Evolutionary conservation across 257 asterid species (phyloP), one percentile per base, ranked within the genome.

Genomic region (Gentiana dahurica): DNA sequence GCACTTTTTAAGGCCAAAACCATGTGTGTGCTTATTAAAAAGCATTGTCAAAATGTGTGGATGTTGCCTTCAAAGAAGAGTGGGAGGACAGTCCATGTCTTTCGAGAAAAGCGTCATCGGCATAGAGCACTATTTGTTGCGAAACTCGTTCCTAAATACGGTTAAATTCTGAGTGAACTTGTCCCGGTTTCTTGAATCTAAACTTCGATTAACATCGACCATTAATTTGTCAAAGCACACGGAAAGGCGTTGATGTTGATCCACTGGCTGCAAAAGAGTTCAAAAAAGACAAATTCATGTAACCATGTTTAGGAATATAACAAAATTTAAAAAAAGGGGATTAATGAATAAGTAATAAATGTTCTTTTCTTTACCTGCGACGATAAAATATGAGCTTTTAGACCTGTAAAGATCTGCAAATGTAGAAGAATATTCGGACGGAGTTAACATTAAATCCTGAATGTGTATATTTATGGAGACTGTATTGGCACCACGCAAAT

Each of bases 151-250:
- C 78, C 98, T 76, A 69, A 85, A 87, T 49, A 79, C 58, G 48
- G 94, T 81, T 47, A 92, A 70, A 69, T 92, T 92, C 68, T 87
- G 95, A 8, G 98, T 85, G 65, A 92, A 92, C 80, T 92, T 92
- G 73, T 88, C 98, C 64, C 97, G 78, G 74, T 87, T 91, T 79
- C 81, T 91, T 24, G 95, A 76, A 78, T 91, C 94, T 93, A 88
- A 78, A 81, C 93, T 80, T 58, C 87, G 83, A 36, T 66, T 75
- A 34, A 91, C 73, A 73, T 85, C 95, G 48, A 79, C 71, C 97
- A 91, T 91, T 74, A 91, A 61, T 72, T 85, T 88, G 63, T 87
- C 97, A 32, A 91, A 87, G 65, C 92, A 91, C 38, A 79, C 41
- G 34, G 95, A 80, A 58, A 87, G 88, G 61, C 94, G 88, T 58